These are phyloP conservation scores for Lasiodiplodia gonubiensis DNA, from an alignment of 2,329 filamentous ascomycete species.

Conservation along the genomic window DNA sequence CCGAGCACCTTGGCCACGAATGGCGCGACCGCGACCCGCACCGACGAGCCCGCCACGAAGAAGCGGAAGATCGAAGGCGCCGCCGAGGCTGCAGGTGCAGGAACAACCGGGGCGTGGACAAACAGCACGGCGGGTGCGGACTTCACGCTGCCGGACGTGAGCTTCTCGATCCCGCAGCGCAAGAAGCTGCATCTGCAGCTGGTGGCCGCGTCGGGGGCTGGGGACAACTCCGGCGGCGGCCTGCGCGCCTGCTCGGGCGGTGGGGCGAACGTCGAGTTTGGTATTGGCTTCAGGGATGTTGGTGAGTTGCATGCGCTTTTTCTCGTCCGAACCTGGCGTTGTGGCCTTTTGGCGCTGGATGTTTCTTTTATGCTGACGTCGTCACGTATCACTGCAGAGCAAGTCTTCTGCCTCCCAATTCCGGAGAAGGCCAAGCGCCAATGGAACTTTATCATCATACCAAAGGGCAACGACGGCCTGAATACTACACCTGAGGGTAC, in stretches of 20 bases:
- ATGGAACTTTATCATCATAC: slow-evolving; percentile 67
- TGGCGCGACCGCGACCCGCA: neutral
- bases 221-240: slow-evolving; percentile 44
- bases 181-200: slow-evolving; percentile 68
- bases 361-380: slow-evolving; percentile 14
- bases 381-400: slow-evolving; percentile 44
- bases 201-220: slow-evolving; percentile 39
- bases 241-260: slow-evolving; percentile 58
- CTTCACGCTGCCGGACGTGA: slow-evolving; percentile 55
- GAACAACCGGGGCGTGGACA: slow-evolving; percentile 33
- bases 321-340: neutral
- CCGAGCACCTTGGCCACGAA: neutral
- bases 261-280: slow-evolving; percentile 60
- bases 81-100: slow-evolving; percentile 10
- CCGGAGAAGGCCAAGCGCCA: slow-evolving; percentile 69
- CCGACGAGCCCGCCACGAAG: slow-evolving; percentile 42
- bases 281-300: slow-evolving; percentile 56
- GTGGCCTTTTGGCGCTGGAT: neutral
- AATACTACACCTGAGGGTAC: slow-evolving; percentile 50
- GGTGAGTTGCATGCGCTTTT: slow-evolving; percentile 39
- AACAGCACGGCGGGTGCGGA: slow-evolving; percentile 38
- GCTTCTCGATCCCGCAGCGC: slow-evolving; percentile 66
- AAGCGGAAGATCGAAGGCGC: slow-evolving; percentile 46
- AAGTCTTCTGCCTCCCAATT: slow-evolving; percentile 66
- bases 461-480: slow-evolving; percentile 57